Evolutionary conservation across 352 stramenopile genomes (phyloP).

Genomic region (Nothophytophthora sp.): DNA sequence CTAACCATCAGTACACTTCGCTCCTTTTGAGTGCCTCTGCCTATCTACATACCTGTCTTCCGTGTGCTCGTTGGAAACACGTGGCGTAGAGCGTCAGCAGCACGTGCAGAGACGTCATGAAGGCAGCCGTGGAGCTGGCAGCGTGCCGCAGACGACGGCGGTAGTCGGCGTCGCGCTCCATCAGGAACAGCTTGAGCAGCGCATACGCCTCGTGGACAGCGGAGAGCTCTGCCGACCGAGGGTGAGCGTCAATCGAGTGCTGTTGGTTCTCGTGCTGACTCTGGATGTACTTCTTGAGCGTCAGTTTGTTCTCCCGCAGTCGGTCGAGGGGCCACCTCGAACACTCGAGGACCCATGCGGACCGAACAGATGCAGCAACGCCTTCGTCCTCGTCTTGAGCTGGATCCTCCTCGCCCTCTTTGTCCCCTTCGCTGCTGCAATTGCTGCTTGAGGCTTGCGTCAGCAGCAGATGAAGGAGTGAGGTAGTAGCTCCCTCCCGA

Average conservation of each 20-base stretch:
- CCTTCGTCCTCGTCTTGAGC: constrained; percentile 10
- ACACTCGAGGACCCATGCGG: constrained; percentile 31
- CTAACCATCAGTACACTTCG: too few species aligned
- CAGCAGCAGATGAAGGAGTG: constrained; percentile 9
- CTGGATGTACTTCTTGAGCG: constrained; percentile 33
- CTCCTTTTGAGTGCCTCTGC: background rate
- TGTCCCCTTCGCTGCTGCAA: too few species aligned
- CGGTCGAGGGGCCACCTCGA: constrained; percentile 29
- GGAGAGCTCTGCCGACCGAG: background rate
- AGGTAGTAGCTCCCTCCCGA: background rate
- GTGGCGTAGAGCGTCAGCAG: constrained; percentile 54
- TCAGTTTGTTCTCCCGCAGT: constrained; percentile 33
- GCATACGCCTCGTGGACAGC: constrained; percentile 42
- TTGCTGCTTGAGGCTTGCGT: too few species aligned
- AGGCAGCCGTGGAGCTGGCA: constrained; percentile 6
- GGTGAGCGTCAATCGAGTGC: background rate
- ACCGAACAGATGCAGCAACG: constrained; percentile 1
- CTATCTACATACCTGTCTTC: constrained; percentile 45
- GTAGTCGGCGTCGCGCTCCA: constrained; percentile 28
- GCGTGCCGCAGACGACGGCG: constrained; percentile 8
- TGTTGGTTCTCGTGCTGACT: constrained; percentile 20
- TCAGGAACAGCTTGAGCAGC: constrained; percentile 60
- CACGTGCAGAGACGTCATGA: constrained; percentile 37
- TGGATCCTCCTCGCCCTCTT: background rate
- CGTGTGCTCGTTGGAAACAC: constrained; percentile 49